phyloP scores from a whole-genome alignment of 148 eudicot genomes.

The Nepenthes mirabilis region DNA sequence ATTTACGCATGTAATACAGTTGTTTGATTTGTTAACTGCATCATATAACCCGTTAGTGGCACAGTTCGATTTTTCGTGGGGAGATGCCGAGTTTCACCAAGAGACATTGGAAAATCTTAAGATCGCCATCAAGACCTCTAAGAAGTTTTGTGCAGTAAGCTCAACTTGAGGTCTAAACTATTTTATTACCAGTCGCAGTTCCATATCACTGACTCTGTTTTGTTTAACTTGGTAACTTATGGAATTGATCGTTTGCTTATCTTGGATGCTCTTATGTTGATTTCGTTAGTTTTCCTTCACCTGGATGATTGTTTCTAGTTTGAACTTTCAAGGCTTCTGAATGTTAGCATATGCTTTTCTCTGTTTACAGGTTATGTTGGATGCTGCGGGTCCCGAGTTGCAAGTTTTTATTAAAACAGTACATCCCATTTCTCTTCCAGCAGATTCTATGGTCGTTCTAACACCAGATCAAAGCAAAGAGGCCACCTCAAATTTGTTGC shows the following conservation, averaged over 20 bases:
- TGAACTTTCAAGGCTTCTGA: not conserved
- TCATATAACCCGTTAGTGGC: constrained; percentile 36
- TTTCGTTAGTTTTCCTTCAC: not conserved
- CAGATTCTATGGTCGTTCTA: constrained; percentile 32
- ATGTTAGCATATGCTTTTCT: not conserved
- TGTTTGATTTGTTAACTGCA: not conserved
- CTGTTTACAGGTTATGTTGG: constrained; percentile 54
- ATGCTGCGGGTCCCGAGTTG: constrained; percentile 58
- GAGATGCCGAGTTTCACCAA: constrained; percentile 67
- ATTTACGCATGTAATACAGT: not conserved
- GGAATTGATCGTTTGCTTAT: not conserved
- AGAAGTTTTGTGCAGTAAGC: constrained; percentile 83
- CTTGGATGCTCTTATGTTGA: not conserved
- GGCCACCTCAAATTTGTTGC: constrained; percentile 43
- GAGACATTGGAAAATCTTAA: constrained; percentile 77
- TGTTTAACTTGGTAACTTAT: not conserved
- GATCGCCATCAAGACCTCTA: constrained; percentile 62
- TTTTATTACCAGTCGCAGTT: not conserved
- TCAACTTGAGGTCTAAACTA: not conserved
- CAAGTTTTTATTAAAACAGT: constrained; percentile 44
- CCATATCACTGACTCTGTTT: not conserved
- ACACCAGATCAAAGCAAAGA: constrained; percentile 48
- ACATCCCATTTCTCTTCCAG: constrained; percentile 38
- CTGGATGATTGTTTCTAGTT: not conserved
- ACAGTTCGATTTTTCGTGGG: constrained; percentile 94